Conservation (phyloP, 1,284 basidiomycete genomes). For the Leccinum cinnamomeum region DNA sequence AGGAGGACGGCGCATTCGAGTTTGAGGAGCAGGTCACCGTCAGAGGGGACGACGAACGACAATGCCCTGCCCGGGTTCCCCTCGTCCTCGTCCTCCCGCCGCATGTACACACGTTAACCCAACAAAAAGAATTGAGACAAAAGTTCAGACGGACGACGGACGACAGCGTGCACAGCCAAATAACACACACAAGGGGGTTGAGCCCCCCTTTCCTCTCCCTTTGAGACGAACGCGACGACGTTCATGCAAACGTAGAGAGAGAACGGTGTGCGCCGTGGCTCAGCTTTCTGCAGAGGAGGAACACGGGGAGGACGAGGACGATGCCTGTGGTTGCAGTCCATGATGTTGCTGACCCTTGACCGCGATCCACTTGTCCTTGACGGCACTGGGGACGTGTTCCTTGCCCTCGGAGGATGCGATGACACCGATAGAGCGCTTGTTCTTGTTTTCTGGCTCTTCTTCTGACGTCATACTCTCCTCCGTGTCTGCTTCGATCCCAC, state of each 20-base stretch:
- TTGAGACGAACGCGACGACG: neutral
- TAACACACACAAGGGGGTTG: neutral
- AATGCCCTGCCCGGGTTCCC: neutral
- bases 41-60: neutral
- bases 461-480: constrained; percentile 75
- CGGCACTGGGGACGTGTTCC: constrained; percentile 14
- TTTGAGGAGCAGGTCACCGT: neutral
- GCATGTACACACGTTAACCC: neutral
- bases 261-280: constrained; percentile 1
- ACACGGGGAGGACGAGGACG: neutral
- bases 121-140: constrained; percentile 8
- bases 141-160: constrained; percentile 17
- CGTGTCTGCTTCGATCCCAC: constrained; percentile 62
- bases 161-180: constrained; percentile 3
- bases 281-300: constrained; percentile 7
- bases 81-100: neutral
- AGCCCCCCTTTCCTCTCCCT: neutral
- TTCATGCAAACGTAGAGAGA: neutral
- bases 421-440: constrained; percentile 12
- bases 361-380: constrained; percentile 72
- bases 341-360: constrained; percentile 43
- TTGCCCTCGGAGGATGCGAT: constrained; percentile 31
- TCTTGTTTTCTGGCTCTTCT: constrained; percentile 53
- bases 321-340: neutral
- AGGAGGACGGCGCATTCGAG: neutral